Conservation (phyloP, 192 early-diverging fungal genomes). For the Gigaspora rosea region DNA sequence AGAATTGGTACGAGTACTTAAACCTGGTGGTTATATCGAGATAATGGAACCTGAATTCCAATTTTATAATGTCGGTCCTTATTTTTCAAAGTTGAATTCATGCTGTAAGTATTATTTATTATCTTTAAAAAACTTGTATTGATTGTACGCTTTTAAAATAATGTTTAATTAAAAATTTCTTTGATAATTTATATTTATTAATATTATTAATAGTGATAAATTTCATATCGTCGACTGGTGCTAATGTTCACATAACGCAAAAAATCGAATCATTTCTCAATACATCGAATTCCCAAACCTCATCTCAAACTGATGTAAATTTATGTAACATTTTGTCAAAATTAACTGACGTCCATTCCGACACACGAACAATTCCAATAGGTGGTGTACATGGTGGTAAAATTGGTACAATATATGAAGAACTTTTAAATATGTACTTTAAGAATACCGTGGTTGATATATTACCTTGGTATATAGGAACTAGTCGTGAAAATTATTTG, state of each 20-base stretch:
- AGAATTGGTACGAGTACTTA: slow-evolving; percentile 51
- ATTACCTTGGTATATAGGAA: not conserved
- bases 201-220: not conserved
- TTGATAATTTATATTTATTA: not conserved
- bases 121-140: not conserved
- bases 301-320: not conserved
- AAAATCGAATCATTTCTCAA: not conserved
- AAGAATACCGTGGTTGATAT: not conserved
- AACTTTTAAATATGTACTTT: not conserved
- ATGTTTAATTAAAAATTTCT: not conserved
- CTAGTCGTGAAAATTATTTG: not conserved
- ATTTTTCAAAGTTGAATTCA: not conserved
- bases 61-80: slow-evolving; percentile 39
- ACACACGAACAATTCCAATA: not conserved
- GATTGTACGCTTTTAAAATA: not conserved
- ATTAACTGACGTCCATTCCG: not conserved
- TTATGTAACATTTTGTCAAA: not conserved
- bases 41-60: slow-evolving; percentile 44
- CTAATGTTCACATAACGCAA: not conserved
- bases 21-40: slow-evolving; percentile 57
- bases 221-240: not conserved
- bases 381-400: not conserved
- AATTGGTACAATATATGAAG: not conserved
- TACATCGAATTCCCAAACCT: not conserved
- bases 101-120: not conserved